These are phyloP conservation scores for Cystobasidium slooffiae DNA, from an alignment of 1,284 basidiomycete genomes.

Conservation along the genomic window DNA sequence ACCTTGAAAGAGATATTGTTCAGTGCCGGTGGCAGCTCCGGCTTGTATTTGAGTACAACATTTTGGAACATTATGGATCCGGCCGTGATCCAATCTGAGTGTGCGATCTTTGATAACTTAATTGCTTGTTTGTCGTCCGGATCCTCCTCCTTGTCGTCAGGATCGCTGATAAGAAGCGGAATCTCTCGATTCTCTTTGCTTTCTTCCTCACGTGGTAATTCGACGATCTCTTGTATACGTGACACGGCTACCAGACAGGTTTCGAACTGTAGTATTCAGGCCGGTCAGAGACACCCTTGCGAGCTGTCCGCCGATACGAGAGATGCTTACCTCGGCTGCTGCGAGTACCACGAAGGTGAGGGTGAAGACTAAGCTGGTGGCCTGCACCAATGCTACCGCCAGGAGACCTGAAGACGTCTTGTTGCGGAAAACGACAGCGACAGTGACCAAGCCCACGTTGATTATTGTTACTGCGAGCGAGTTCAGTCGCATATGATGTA, in stretches of 20 bases:
- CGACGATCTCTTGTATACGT: conserved; percentile 66
- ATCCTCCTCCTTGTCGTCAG: conserved; percentile 65
- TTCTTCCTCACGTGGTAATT: conserved; percentile 70
- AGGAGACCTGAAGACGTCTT: conserved; percentile 24
- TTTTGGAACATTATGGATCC: conserved; percentile 43
- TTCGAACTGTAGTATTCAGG: conserved; percentile 8
- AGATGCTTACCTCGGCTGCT: conserved; percentile 21
- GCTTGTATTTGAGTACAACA: conserved; percentile 47
- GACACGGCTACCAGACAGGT: conserved; percentile 68
- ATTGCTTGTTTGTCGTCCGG: conserved; percentile 76
- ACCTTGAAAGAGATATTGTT: conserved; percentile 70
- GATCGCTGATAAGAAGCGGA: conserved; percentile 63
- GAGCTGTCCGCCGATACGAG: neutral
- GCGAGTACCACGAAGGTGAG: conserved; percentile 27
- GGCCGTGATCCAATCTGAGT: conserved; percentile 37
- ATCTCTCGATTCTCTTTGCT: neutral
- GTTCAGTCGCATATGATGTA: neutral
- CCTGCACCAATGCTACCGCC: conserved; percentile 39
- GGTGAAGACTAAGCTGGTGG: conserved; percentile 21
- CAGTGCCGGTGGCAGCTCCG: conserved; percentile 63
- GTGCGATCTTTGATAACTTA: conserved; percentile 67
- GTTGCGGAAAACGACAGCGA: conserved; percentile 19
- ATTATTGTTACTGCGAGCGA: conserved; percentile 24
- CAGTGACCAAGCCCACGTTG: conserved; percentile 31
- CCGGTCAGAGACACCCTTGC: neutral